phyloP scores from a whole-genome alignment of 768 basidiomycete species.

The Suillus cothurnatus region DNA sequence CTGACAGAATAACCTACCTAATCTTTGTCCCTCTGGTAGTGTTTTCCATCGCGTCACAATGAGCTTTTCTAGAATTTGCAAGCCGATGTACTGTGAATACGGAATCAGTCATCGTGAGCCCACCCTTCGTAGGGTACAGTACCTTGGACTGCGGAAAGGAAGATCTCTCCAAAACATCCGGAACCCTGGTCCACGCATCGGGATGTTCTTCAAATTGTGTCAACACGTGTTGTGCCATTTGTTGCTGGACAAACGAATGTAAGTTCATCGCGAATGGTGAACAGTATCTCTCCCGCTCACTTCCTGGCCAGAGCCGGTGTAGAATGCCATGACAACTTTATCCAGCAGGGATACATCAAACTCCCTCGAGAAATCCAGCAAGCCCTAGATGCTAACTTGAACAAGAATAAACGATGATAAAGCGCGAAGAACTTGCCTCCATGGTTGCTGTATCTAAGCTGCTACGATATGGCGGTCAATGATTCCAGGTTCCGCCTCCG shows the following conservation, averaged over 20 bases:
- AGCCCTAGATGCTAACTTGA: slow-evolving; percentile 50
- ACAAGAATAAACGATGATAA: slow-evolving; percentile 7
- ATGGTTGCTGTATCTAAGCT: slow-evolving; percentile 24
- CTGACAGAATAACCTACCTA: slow-evolving; percentile 51
- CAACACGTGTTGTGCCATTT: slow-evolving; percentile 89
- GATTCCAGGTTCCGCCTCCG: slow-evolving; percentile 11
- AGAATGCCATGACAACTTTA: slow-evolving; percentile 91
- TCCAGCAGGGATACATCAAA: slow-evolving; percentile 94
- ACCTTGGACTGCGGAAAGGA: slow-evolving; percentile 88
- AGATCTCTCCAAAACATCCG: slow-evolving; percentile 86
- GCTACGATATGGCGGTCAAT: slow-evolving; percentile 13
- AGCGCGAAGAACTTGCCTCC: slow-evolving; percentile 36
- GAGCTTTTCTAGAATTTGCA: slow-evolving; percentile 96
- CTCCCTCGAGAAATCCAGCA: slow-evolving; percentile 92
- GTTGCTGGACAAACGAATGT: slow-evolving; percentile 62
- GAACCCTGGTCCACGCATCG: slow-evolving; percentile 97
- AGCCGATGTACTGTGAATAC: slow-evolving; percentile 79
- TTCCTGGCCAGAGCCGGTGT: slow-evolving; percentile 82
- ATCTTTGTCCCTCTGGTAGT: slow-evolving; percentile 89
- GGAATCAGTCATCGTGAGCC: slow-evolving; percentile 14
- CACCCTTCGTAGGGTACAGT: neutral
- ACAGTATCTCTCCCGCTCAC: slow-evolving; percentile 41
- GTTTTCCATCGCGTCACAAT: slow-evolving; percentile 96
- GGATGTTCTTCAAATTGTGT: slow-evolving; percentile 97
- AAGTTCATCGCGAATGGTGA: slow-evolving; percentile 11